Percentiles rank a stretch among this genome's conserved stretches.
Evolutionary conservation across 371 early-diverging fungal genomes (phyloP).

Genomic region (Zopfochytrium polystomum): DNA sequence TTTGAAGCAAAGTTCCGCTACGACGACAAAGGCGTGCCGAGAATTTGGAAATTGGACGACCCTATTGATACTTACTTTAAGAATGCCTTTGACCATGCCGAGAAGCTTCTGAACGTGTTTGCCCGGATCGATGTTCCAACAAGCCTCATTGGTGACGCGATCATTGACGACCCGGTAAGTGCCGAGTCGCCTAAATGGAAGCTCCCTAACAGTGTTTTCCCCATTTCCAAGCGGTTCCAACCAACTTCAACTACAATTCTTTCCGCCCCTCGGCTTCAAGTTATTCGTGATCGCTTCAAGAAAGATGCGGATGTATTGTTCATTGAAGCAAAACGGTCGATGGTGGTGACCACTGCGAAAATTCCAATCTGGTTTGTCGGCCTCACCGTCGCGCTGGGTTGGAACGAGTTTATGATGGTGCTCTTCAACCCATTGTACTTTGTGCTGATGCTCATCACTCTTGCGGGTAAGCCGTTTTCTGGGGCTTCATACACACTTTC

Average conservation of each 20-base stretch:
- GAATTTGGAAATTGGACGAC: conserved; percentile 91
- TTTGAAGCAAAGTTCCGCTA: conserved; percentile 92
- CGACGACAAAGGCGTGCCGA: conserved; percentile 86
- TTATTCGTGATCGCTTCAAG: conserved; percentile 76
- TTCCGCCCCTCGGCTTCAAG: conserved; percentile 66
- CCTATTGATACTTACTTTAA: conserved; percentile 87
- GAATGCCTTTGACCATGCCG: conserved; percentile 59
- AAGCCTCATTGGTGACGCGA: conserved; percentile 29
- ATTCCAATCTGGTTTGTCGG: conserved; percentile 86
- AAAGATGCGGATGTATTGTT: conserved; percentile 87
- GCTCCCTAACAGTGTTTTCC: not conserved
- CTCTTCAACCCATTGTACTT: conserved; percentile 76
- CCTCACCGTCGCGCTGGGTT: conserved; percentile 75
- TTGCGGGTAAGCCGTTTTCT: conserved; percentile 27
- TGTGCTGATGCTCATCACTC: conserved; percentile 55
- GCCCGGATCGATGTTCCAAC: conserved; percentile 38
- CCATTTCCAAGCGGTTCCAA: conserved; percentile 29
- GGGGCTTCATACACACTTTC: too few relatives aligned
- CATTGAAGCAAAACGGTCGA: conserved; percentile 91
- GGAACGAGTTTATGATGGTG: conserved; percentile 88
- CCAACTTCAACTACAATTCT: conserved; percentile 44
- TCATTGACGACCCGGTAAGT: conserved; percentile 37
- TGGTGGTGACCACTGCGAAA: conserved; percentile 77
- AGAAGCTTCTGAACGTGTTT: conserved; percentile 30
- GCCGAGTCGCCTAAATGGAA: not conserved